These are phyloP conservation scores for Pseudogymnoascus sp. DNA, from an alignment of 2,329 filamentous ascomycete genomes.

Conservation along the genomic window DNA sequence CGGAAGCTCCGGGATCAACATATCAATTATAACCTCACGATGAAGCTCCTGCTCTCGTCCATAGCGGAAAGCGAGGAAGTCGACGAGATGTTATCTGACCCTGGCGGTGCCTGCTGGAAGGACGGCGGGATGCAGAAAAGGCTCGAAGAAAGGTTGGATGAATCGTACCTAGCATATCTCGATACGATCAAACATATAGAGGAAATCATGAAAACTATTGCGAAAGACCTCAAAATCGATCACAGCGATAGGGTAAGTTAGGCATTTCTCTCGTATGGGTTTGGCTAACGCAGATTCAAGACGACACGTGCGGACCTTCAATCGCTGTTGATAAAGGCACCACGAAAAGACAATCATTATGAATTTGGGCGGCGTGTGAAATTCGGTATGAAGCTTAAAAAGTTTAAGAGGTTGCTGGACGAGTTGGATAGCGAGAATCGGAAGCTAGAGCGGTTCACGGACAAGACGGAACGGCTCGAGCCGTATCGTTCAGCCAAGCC, in stretches of 20 bases:
- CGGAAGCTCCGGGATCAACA: neutral
- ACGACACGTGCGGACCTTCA: conserved; percentile 4
- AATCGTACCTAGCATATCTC: neutral
- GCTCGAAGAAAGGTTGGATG: neutral
- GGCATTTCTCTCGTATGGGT: neutral
- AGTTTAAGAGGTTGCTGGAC: conserved; percentile 3
- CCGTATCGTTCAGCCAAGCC: neutral
- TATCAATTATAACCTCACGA: neutral
- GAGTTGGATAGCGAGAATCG: neutral
- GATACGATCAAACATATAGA: conserved; percentile 1
- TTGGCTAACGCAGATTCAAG: neutral
- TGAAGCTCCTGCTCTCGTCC: neutral
- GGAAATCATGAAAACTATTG: conserved; percentile 3
- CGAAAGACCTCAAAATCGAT: conserved; percentile 2
- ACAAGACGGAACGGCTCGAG: conserved; percentile 5
- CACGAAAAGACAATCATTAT: neutral
- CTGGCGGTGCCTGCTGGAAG: neutral
- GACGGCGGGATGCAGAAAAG: neutral
- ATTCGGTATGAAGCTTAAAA: neutral
- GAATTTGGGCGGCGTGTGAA: neutral
- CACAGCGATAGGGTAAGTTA: neutral
- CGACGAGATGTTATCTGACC: neutral
- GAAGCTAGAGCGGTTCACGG: neutral
- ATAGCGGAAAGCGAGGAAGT: neutral
- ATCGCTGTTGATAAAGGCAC: neutral